Conservation (phyloP, 2,329 filamentous ascomycete genomes). For the Fusarium transvaalense region DNA sequence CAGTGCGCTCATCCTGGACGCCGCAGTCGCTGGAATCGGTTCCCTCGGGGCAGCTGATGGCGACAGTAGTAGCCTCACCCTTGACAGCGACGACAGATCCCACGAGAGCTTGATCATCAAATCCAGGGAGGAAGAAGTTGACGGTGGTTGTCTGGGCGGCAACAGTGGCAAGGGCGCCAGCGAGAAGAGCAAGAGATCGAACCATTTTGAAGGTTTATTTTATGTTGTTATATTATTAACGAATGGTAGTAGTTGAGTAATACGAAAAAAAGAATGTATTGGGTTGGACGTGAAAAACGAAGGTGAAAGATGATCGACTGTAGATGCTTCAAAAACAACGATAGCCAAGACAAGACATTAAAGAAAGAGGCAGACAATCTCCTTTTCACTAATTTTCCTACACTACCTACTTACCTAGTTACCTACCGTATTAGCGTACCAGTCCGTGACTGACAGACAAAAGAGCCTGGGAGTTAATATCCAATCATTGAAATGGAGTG, state of each 20-base stretch:
- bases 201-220: constrained; percentile 37
- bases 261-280: constrained; percentile 38
- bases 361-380: background rate
- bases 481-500: constrained; percentile 15
- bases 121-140: constrained; percentile 47
- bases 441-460: background rate
- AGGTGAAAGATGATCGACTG: background rate
- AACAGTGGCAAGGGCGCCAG: constrained; percentile 35
- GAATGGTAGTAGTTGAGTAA: constrained; percentile 21
- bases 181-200: constrained; percentile 47
- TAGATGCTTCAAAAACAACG: constrained; percentile 2
- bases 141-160: constrained; percentile 49
- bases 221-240: background rate
- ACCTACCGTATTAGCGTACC: background rate
- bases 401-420: background rate
- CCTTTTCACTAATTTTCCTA: constrained; percentile 12
- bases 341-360: background rate
- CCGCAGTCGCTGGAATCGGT: constrained; percentile 46
- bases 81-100: constrained; percentile 51
- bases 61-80: constrained; percentile 49
- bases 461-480: background rate
- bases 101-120: constrained; percentile 40
- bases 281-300: constrained; percentile 23
- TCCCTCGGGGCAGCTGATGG: constrained; percentile 45
- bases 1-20: constrained; percentile 46